Conservation (phyloP, 148 eudicot genomes). For the Dianthus caryophyllus region DNA sequence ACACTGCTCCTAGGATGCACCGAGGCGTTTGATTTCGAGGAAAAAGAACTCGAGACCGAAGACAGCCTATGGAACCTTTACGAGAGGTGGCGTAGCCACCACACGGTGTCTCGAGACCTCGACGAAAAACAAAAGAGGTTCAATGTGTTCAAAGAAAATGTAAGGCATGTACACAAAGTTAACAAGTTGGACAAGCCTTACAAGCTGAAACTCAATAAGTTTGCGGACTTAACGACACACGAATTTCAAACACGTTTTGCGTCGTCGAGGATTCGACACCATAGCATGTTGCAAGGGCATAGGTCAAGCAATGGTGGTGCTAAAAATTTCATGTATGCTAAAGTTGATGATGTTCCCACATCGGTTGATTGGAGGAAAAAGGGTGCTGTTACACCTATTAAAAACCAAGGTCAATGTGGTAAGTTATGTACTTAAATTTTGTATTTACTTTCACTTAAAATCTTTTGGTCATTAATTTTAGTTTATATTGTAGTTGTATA, state of each 20-base stretch:
- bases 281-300: slow-evolving; percentile 54
- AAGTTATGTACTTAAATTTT: slow-evolving; percentile 18
- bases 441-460: no score
- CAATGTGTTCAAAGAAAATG: slow-evolving; percentile 87
- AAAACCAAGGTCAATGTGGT: slow-evolving; percentile 97
- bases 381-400: slow-evolving; percentile 65
- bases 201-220: slow-evolving; percentile 78
- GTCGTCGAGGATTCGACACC: slow-evolving; percentile 64
- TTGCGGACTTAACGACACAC: slow-evolving; percentile 80
- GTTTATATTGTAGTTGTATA: no score
- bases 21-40: slow-evolving; percentile 56
- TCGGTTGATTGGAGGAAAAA: slow-evolving; percentile 83
- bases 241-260: slow-evolving; percentile 61
- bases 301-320: slow-evolving; percentile 12
- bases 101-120: slow-evolving; percentile 66
- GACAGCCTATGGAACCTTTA: slow-evolving; percentile 74
- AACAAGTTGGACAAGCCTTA: slow-evolving; percentile 85
- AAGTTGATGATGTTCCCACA: slow-evolving; percentile 45
- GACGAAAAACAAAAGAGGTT: slow-evolving; percentile 69
- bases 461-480: no score
- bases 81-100: slow-evolving; percentile 96
- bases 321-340: slow-evolving; percentile 53
- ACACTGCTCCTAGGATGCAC: slow-evolving; percentile 43
- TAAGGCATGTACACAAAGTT: slow-evolving; percentile 44
- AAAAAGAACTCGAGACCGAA: slow-evolving; percentile 72